Conservation (phyloP, 2,329 filamentous ascomycete species). For the Fusarium nelsonii region DNA sequence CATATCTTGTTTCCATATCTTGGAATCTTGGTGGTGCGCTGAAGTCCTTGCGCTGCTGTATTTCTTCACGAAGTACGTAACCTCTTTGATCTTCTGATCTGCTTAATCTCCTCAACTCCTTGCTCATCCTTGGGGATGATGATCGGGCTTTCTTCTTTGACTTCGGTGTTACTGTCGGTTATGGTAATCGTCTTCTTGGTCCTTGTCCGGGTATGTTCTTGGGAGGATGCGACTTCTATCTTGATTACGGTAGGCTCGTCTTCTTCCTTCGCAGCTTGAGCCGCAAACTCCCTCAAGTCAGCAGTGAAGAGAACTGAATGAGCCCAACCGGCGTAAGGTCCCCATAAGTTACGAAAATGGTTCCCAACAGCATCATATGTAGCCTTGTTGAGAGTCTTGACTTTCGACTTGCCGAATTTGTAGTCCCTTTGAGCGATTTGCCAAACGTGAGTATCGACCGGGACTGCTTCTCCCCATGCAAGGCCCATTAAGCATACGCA, state of each 20-base stretch:
- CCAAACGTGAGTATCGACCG: conserved; percentile 98
- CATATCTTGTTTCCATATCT: neutral
- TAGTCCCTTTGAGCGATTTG: conserved; percentile 98
- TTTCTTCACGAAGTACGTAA: conserved; percentile 40
- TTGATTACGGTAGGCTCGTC: conserved; percentile 26
- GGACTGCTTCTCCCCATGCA: conserved; percentile 94
- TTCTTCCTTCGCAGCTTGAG: conserved; percentile 58
- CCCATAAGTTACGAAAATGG: conserved; percentile 91
- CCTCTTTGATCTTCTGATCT: conserved; percentile 47
- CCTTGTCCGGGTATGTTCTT: conserved; percentile 39
- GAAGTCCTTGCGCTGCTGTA: neutral
- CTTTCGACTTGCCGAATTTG: conserved; percentile 87
- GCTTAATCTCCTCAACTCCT: conserved; percentile 20
- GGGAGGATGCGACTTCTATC: conserved; percentile 43
- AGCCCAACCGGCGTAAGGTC: conserved; percentile 94
- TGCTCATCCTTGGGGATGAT: conserved; percentile 29
- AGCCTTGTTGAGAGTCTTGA: conserved; percentile 85
- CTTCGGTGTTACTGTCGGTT: conserved; percentile 30
- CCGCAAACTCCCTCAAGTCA: conserved; percentile 86
- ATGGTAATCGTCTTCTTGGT: conserved; percentile 44
- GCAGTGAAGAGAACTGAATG: conserved; percentile 97
- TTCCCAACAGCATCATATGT: conserved; percentile 93
- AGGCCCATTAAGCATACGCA: conserved; percentile 97
- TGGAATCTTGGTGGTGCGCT: neutral
- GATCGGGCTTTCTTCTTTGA: conserved; percentile 35